Base-by-base conservation (phyloP, 2,329 filamentous ascomycete genomes). In the Pseudogymnoascus destructans region DNA sequence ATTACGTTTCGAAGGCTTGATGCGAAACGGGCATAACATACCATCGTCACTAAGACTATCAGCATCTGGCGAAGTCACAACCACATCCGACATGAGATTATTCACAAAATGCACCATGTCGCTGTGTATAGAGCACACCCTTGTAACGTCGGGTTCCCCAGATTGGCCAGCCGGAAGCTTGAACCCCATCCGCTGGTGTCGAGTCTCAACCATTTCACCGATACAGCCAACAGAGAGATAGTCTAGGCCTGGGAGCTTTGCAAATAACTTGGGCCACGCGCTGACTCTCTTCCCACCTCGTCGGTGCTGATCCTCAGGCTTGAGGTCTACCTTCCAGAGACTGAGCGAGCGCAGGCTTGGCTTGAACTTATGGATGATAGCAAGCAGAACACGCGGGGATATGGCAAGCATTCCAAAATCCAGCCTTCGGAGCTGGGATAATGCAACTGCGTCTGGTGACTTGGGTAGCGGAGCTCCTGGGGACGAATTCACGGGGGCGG, bases 341-440 rank as follows among this genome's bases (percentile, higher is more conserved):
- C 72, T 73, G 6, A 82, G 66, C 5, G 64, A 64, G 7, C 70
- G 66, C 1, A 82, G 69, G 0, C 72, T 75, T 1, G 72, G 62
- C 1, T 73, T 70, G 15, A 77, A 76, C 60, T 74, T 79, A 33
- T 59, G 54, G 40, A 73, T 61, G 3, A 78, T 49, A 0, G 58
- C 60, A 3, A 76, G 57, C 0, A 79, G 61, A 1, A 65, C 59
- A 0, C 61, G 10, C 0, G 66, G 58, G 0, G 68, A 59, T 5
- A 75, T 59, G 0, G 60, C 62, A 57, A 72, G 64, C 60, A 68
- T 66, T 0, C 77, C 77, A 11, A 79, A 65, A 21, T 79, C 75
- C 2, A 80, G 64, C 23, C 68, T 67, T 59, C 70, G 65, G 0
- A 80, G 64, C 1, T 68, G 63, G 0, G 67, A 60, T 8, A 76